phyloP scores from a whole-genome alignment of 148 eudicot species.

The Fagopyrum esculentum region DNA sequence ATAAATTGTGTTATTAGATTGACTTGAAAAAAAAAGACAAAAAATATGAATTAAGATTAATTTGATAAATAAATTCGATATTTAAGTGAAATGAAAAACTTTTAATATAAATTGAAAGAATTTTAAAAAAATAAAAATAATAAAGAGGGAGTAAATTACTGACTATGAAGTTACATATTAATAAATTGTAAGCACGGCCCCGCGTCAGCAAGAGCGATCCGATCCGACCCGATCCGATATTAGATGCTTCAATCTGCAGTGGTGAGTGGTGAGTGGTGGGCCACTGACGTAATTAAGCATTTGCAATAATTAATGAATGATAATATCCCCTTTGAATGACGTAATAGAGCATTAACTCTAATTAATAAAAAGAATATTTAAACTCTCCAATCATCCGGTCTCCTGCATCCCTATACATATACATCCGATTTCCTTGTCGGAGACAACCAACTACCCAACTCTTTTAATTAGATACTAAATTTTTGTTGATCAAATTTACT shows the following conservation, averaged over 20 bases:
- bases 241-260: neutral
- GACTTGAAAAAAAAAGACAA: too few relatives aligned
- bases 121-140: too few relatives aligned
- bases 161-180: neutral
- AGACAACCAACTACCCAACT: neutral
- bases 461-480: too few relatives aligned
- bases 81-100: too few relatives aligned
- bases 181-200: neutral
- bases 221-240: neutral
- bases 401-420: neutral
- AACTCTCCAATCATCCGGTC: conserved; percentile 4
- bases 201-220: neutral
- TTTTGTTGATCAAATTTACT: too few relatives aligned
- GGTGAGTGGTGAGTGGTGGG: neutral
- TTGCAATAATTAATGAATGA: neutral
- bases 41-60: too few relatives aligned
- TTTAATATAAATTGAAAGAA: too few relatives aligned
- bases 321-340: neutral
- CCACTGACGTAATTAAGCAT: conserved; percentile 5
- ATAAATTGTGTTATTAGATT: too few relatives aligned
- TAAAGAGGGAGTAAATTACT: neutral
- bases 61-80: too few relatives aligned
- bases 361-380: neutral
- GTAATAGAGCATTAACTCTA: neutral
- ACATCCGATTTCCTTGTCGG: conserved; percentile 10